A percentile compares a stretch with the other conserved stretches of the same genome.
Evolutionary conservation across 2,329 filamentous ascomycete genomes (phyloP).

Genomic region (Scytalidium lignicola): DNA sequence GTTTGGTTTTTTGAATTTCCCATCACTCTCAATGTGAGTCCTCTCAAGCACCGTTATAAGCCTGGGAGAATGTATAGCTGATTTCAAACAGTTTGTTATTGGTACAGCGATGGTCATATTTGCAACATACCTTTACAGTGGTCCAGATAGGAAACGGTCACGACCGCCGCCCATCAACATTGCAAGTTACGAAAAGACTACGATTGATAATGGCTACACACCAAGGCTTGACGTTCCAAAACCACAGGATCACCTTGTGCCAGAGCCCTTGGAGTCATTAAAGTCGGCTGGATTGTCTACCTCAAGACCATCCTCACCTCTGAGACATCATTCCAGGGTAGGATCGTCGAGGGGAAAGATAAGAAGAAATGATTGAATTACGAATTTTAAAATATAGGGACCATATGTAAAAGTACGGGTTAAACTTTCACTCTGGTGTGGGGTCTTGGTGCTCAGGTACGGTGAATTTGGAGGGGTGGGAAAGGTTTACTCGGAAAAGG

Average conservation of each 20-base stretch:
- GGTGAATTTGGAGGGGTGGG: neutral
- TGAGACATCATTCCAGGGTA: slow-evolving; percentile 35
- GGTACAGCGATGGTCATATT: slow-evolving; percentile 75
- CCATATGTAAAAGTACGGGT: neutral
- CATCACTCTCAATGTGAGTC: slow-evolving; percentile 65
- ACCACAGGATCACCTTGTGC: slow-evolving; percentile 21
- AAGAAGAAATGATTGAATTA: slow-evolving; percentile 31
- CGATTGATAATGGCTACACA: slow-evolving; percentile 28
- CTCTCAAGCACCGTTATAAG: neutral
- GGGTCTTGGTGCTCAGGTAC: neutral
- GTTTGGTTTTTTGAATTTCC: slow-evolving; percentile 79
- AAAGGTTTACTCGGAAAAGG: neutral
- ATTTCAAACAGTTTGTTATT: slow-evolving; percentile 61
- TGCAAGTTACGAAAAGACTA: slow-evolving; percentile 68
- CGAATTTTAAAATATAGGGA: neutral
- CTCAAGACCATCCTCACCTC: slow-evolving; percentile 45
- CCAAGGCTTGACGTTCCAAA: slow-evolving; percentile 22
- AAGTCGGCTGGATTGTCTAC: slow-evolving; percentile 45
- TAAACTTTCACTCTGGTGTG: neutral
- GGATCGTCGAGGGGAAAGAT: slow-evolving; percentile 32
- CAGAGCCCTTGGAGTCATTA: slow-evolving; percentile 21
- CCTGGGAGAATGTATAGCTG: neutral
- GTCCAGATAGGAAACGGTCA: slow-evolving; percentile 52
- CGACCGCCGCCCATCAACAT: slow-evolving; percentile 64
- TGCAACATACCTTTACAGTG: slow-evolving; percentile 81